Percentiles rank a stretch among this genome's conserved stretches.
phyloP scores from a whole-genome alignment of 306 rosid genomes.

The Fragaria ananassa region DNA sequence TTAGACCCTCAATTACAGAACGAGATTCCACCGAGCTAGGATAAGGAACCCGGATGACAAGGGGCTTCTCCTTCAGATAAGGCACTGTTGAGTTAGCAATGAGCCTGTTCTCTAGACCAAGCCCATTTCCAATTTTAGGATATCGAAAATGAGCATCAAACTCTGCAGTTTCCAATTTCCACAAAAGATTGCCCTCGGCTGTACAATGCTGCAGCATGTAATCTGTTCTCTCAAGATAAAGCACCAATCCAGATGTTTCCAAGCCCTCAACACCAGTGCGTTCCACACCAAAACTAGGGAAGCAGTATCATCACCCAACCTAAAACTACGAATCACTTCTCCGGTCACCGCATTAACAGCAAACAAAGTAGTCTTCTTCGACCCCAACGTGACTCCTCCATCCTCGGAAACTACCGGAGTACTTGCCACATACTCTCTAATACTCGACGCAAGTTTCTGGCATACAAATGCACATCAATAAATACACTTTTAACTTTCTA shows the following conservation, averaged over 20 bases:
- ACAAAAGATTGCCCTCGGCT: slow-evolving; percentile 4
- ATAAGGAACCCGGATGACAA: slow-evolving; percentile 21
- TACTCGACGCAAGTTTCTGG: slow-evolving; percentile 16
- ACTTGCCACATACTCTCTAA: slow-evolving; percentile 14
- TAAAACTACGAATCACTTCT: slow-evolving; percentile 11
- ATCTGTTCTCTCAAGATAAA: slow-evolving; percentile 28
- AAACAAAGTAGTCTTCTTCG: slow-evolving; percentile 21
- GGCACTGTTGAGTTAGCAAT: slow-evolving; percentile 9
- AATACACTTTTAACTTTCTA: not conserved
- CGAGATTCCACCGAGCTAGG: slow-evolving; percentile 17
- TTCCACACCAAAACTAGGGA: not conserved
- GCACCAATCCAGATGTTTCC: slow-evolving; percentile 12
- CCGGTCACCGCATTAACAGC: slow-evolving; percentile 24
- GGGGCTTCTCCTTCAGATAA: slow-evolving; percentile 8
- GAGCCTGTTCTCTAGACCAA: slow-evolving; percentile 14
- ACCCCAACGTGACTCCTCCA: slow-evolving; percentile 33
- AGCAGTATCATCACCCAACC: slow-evolving; percentile 4
- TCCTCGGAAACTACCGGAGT: slow-evolving; percentile 16
- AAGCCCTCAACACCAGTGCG: not conserved
- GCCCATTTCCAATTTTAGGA: slow-evolving; percentile 12
- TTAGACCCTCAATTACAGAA: slow-evolving; percentile 12
- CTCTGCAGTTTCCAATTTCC: slow-evolving; percentile 27
- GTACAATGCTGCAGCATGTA: slow-evolving; percentile 24
- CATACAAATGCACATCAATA: not conserved
- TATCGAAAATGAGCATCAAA: slow-evolving; percentile 21